phyloP scores from a whole-genome alignment of 169 alveolate genomes.

The Ichthyophthirius multifiliis region DNA sequence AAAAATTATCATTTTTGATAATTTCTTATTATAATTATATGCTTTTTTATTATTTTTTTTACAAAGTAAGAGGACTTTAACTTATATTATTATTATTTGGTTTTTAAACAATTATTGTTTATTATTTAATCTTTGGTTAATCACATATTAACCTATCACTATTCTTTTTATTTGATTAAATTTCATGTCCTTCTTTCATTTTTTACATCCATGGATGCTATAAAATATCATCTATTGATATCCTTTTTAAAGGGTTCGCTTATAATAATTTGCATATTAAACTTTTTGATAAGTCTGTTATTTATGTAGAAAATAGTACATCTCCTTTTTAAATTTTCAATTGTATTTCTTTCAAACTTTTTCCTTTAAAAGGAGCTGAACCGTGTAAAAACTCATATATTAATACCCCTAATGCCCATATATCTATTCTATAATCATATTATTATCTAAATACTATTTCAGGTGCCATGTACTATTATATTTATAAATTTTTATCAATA shows the following conservation, averaged over 20 bases:
- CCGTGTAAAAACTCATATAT: conserved; percentile 84
- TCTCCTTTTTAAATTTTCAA: conserved; percentile 42
- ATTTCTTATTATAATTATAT: background rate
- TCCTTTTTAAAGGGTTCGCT: conserved; percentile 8
- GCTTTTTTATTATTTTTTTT: background rate
- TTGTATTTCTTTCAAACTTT: conserved; percentile 35
- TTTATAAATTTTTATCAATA: background rate
- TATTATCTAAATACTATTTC: conserved; percentile 55
- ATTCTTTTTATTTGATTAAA: background rate
- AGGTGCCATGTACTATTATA: conserved; percentile 63
- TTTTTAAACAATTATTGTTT: background rate
- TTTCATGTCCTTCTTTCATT: conserved; percentile 9
- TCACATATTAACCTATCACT: no score
- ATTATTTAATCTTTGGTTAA: background rate
- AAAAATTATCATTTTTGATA: background rate
- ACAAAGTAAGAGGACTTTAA: background rate
- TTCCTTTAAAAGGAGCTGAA: conserved; percentile 76
- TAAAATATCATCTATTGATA: background rate
- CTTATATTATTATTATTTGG: background rate
- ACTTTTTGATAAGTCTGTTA: conserved; percentile 39
- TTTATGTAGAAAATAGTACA: conserved; percentile 46
- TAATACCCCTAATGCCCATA: conserved; percentile 85
- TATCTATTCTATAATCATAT: conserved; percentile 70
- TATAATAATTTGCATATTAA: conserved; percentile 12
- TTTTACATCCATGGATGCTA: background rate